Conservation (phyloP, 2,329 filamentous ascomycete genomes). For the Chaetomium sp. region DNA sequence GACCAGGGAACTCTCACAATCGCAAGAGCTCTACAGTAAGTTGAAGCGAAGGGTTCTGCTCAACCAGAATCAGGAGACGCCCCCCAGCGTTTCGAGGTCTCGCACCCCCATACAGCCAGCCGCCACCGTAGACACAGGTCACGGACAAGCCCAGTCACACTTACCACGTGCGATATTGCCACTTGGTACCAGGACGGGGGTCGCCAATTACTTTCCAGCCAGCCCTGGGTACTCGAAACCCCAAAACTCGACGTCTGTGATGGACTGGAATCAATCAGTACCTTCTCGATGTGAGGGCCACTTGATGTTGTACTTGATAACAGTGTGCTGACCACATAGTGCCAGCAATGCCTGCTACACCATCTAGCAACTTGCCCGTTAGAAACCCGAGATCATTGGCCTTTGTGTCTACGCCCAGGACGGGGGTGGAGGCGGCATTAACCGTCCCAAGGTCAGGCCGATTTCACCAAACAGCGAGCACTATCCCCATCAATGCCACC, state of each 20-base stretch:
- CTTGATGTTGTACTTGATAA: neutral
- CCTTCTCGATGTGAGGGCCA: constrained; percentile 19
- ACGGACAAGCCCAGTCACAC: constrained; percentile 7
- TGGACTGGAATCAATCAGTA: constrained; percentile 22
- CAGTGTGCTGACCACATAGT: neutral
- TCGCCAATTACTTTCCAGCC: constrained; percentile 26
- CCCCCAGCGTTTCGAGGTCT: constrained; percentile 52
- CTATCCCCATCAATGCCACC: neutral
- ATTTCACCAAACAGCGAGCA: constrained; percentile 5
- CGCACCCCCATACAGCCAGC: constrained; percentile 23
- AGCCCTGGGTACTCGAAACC: constrained; percentile 16
- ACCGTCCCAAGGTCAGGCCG: constrained; percentile 6
- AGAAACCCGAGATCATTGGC: constrained; percentile 2
- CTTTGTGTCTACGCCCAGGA: constrained; percentile 16
- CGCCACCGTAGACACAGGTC: neutral
- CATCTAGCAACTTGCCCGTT: constrained; percentile 14
- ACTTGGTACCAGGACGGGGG: neutral
- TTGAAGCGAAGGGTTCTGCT: constrained; percentile 59
- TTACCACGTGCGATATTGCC: constrained; percentile 3
- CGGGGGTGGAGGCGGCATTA: constrained; percentile 9
- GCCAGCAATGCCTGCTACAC: constrained; percentile 19
- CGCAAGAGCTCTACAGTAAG: constrained; percentile 66
- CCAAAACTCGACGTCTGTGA: constrained; percentile 6
- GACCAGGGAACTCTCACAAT: constrained; percentile 66
- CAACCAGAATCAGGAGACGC: constrained; percentile 57